These are phyloP conservation scores for Pulveroboletus frians DNA, from an alignment of 768 basidiomycete species.

Conservation along the genomic window DNA sequence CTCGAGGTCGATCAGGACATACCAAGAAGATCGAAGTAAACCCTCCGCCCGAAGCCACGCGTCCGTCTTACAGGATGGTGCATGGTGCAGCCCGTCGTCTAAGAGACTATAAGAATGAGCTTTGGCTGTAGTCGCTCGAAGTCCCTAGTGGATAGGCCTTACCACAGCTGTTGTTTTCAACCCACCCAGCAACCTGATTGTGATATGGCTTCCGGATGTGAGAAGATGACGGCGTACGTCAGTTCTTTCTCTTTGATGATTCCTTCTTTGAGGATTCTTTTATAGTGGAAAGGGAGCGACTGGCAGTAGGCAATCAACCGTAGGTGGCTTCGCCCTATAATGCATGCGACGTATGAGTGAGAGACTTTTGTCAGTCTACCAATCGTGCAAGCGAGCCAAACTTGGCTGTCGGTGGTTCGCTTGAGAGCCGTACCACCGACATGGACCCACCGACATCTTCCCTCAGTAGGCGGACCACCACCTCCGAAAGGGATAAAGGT, in stretches of 20 bases:
- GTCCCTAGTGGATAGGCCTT: not conserved
- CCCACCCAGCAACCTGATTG: not conserved
- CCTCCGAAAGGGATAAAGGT: slow-evolving; percentile 1
- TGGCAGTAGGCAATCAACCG: slow-evolving; percentile 23
- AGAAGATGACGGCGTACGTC: slow-evolving; percentile 18
- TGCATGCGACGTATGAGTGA: not conserved
- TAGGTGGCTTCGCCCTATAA: slow-evolving; percentile 1
- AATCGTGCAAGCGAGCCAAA: slow-evolving; percentile 17
- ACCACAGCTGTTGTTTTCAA: not conserved
- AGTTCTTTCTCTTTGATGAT: not conserved
- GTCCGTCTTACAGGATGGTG: not conserved
- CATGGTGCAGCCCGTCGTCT: not conserved
- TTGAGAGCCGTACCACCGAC: slow-evolving; percentile 23
- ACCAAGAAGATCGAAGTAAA: not conserved
- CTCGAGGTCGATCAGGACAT: slow-evolving; percentile 7
- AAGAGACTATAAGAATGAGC: not conserved
- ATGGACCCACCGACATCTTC: slow-evolving; percentile 35
- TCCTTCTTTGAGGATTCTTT: slow-evolving; percentile 1
- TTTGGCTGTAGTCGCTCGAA: not conserved
- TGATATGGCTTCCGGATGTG: slow-evolving; percentile 7
- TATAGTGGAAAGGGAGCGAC: slow-evolving; percentile 23
- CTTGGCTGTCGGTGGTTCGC: slow-evolving; percentile 20
- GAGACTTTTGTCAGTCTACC: slow-evolving; percentile 11
- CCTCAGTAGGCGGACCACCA: slow-evolving; percentile 38
- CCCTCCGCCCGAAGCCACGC: not conserved